phyloP scores from a whole-genome alignment of 306 rosid species.

The Neltuma alba region DNA sequence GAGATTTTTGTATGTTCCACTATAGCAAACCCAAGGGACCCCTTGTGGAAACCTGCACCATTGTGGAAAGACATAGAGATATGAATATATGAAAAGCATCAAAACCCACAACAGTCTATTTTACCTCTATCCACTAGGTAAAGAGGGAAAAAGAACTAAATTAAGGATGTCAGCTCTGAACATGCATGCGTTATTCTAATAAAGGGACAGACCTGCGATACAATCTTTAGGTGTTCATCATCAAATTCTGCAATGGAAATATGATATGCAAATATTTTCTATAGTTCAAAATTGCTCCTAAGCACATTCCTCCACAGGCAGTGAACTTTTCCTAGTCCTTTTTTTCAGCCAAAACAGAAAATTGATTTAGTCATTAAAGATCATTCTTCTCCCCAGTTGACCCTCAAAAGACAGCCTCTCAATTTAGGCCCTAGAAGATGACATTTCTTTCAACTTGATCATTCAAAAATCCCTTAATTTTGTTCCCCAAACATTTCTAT shows the following conservation, averaged over 20 bases:
- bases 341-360: neutral
- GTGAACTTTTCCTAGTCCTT: neutral
- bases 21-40: slow-evolving; percentile 83
- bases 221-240: neutral
- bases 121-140: neutral
- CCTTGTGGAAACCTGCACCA: slow-evolving; percentile 73
- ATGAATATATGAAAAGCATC: slow-evolving; percentile 2
- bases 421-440: neutral
- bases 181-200: neutral
- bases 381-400: neutral
- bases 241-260: neutral
- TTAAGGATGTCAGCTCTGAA: neutral
- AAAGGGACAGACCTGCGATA: neutral
- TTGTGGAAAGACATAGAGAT: slow-evolving; percentile 30
- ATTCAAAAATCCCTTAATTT: neutral
- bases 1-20: slow-evolving; percentile 70
- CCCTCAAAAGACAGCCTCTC: neutral
- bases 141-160: neutral
- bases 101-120: neutral
- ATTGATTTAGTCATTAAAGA: neutral
- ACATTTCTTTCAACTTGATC: neutral
- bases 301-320: neutral
- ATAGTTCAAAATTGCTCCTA: neutral
- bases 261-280: neutral
- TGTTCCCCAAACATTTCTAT: neutral